Percentiles rank a stretch among this genome's conserved stretches.
phyloP scores from a whole-genome alignment of 768 basidiomycete species.

The Crassisporium funariophilum region DNA sequence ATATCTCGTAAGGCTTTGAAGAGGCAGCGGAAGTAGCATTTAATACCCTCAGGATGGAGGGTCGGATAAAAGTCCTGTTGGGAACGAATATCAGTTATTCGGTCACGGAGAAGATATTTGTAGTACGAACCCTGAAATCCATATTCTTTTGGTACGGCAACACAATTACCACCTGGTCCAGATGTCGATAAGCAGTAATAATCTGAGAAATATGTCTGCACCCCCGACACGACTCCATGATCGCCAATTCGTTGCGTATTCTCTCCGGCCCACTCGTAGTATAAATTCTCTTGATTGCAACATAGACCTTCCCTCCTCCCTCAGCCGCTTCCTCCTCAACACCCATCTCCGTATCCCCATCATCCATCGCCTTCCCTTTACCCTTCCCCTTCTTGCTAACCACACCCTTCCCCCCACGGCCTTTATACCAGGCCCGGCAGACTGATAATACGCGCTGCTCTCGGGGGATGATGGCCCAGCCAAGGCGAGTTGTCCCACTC shows the following conservation, averaged over 20 bases:
- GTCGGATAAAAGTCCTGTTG: slow-evolving; percentile 73
- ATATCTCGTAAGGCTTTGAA: slow-evolving; percentile 89
- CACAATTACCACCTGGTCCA: slow-evolving; percentile 91
- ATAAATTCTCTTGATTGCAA: slow-evolving; percentile 96
- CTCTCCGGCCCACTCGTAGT: slow-evolving; percentile 93
- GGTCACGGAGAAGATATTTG: neutral
- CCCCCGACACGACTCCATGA: slow-evolving; percentile 84
- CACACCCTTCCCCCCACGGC: slow-evolving; percentile 23
- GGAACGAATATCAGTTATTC: neutral
- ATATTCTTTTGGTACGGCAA: slow-evolving; percentile 93
- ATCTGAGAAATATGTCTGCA: slow-evolving; percentile 90
- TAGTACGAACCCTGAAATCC: slow-evolving; percentile 84
- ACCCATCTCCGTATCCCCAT: slow-evolving; percentile 5
- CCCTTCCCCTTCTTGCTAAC: neutral
- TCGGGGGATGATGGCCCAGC: slow-evolving; percentile 65
- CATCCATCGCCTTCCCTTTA: slow-evolving; percentile 7
- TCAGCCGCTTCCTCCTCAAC: slow-evolving; percentile 4
- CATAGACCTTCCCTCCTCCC: slow-evolving; percentile 61
- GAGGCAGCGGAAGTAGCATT: slow-evolving; percentile 87
- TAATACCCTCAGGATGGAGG: slow-evolving; percentile 76
- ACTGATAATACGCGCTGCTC: slow-evolving; percentile 71
- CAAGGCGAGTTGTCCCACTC: slow-evolving; percentile 79
- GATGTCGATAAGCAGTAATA: slow-evolving; percentile 89
- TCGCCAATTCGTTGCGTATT: slow-evolving; percentile 89
- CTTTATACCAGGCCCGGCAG: slow-evolving; percentile 34